A percentile compares a stretch with the other conserved stretches of the same genome.
Evolutionary conservation across 306 rosid species (phyloP).

Genomic region (Dicorynia guianensis): DNA sequence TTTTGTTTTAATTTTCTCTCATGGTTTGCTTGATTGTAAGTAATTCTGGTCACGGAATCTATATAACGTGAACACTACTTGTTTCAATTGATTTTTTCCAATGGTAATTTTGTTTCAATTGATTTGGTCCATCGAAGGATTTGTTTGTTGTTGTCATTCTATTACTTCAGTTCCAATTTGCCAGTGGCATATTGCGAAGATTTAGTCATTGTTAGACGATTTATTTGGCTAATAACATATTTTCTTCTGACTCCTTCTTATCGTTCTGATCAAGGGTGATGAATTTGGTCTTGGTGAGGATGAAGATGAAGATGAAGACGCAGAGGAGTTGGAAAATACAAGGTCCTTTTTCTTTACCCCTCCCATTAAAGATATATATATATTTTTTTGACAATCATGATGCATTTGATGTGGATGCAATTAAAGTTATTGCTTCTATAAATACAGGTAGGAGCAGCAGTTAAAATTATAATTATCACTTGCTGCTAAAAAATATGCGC

Average conservation of each 20-base stretch:
- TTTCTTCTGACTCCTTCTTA: conserved; percentile 33
- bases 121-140: background rate
- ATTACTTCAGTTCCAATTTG: background rate
- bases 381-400: background rate
- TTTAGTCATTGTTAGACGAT: background rate
- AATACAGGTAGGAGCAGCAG: background rate
- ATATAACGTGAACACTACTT: background rate
- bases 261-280: conserved; percentile 57
- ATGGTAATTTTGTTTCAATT: too few relatives aligned
- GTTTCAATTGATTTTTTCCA: background rate
- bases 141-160: background rate
- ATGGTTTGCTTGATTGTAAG: background rate
- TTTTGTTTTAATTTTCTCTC: conserved; percentile 9
- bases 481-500: background rate
- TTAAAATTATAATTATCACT: conserved; percentile 23
- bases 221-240: background rate
- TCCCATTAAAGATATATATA: background rate
- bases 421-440: background rate
- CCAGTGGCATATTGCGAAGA: conserved; percentile 1
- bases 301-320: conserved; percentile 60
- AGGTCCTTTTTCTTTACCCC: conserved; percentile 53
- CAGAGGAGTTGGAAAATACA: conserved; percentile 53
- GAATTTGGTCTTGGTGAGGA: conserved; percentile 56
- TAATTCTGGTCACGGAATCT: background rate
- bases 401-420: conserved; percentile 29